Percentiles rank a stretch among this genome's conserved stretches.
These are phyloP conservation scores for Violaceomyces palustris DNA, from an alignment of 1,284 basidiomycete genomes.

Conservation along the genomic window DNA sequence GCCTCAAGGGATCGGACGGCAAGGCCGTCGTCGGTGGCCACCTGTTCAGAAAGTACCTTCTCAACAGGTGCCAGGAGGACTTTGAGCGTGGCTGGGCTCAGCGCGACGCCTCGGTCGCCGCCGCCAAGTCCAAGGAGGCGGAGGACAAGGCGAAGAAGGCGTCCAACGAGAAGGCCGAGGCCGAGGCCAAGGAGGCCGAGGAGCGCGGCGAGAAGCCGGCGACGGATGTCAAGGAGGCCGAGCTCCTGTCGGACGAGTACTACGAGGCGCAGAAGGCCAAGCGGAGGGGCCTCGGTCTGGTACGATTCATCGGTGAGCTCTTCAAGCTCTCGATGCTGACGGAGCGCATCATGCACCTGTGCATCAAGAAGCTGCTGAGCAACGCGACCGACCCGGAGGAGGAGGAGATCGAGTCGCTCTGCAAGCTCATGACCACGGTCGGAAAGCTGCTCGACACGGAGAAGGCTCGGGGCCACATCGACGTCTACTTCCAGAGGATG, in stretches of 20 bases:
- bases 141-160: conserved; percentile 60
- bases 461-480: conserved; percentile 78
- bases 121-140: conserved; percentile 59
- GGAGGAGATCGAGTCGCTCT: conserved; percentile 93
- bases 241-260: conserved; percentile 84
- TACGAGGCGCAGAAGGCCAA: conserved; percentile 95
- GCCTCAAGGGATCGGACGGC: conserved; percentile 63
- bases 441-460: conserved; percentile 69
- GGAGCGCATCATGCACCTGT: conserved; percentile 91
- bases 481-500: conserved; percentile 89
- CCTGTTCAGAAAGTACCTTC: conserved; percentile 80
- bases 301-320: conserved; percentile 94
- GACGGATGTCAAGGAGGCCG: conserved; percentile 53
- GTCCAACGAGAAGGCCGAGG: conserved; percentile 55
- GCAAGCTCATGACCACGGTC: conserved; percentile 84
- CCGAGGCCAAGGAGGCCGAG: conserved; percentile 61
- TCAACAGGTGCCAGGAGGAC: conserved; percentile 88
- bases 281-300: conserved; percentile 89
- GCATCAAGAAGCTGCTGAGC: conserved; percentile 85
- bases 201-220: conserved; percentile 50
- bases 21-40: conserved; percentile 79
- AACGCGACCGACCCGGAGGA: conserved; percentile 93
- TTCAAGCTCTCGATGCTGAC: conserved; percentile 95
- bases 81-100: conserved; percentile 77
- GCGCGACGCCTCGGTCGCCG: conserved; percentile 58